phyloP scores from a whole-genome alignment of 1,284 basidiomycete species.

The Marasmius oreades region DNA sequence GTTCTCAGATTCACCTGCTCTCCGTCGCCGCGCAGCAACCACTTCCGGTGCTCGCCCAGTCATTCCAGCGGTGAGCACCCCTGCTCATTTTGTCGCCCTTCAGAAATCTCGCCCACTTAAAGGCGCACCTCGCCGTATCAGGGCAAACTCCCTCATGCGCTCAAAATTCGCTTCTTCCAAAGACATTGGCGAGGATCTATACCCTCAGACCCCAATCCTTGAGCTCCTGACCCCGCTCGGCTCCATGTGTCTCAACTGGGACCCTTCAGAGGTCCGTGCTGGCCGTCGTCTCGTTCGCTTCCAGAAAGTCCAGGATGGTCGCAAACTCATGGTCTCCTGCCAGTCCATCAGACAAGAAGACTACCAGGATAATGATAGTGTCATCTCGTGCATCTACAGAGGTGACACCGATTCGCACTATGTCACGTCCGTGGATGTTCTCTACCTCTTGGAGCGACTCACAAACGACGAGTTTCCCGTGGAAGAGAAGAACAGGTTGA shows the following conservation, averaged over 20 bases:
- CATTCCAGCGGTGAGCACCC: background rate
- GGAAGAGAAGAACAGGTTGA: conserved; percentile 95
- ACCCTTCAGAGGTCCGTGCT: conserved; percentile 48
- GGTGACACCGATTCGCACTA: conserved; percentile 77
- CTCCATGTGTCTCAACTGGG: conserved; percentile 52
- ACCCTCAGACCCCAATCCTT: conserved; percentile 50
- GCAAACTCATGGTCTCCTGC: conserved; percentile 61
- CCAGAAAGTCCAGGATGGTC: conserved; percentile 55
- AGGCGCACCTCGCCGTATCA: conserved; percentile 34
- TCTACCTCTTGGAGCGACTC: conserved; percentile 87
- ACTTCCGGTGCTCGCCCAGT: conserved; percentile 13
- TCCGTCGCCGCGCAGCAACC: conserved; percentile 28
- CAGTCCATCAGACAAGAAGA: conserved; percentile 58
- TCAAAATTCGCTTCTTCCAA: conserved; percentile 29
- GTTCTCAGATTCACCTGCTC: conserved; percentile 19
- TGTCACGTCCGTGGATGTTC: conserved; percentile 93
- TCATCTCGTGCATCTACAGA: conserved; percentile 89
- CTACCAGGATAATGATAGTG: conserved; percentile 53
- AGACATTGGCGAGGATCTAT: conserved; percentile 30
- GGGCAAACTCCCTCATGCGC: conserved; percentile 41
- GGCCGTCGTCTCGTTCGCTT: conserved; percentile 75
- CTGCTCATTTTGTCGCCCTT: conserved; percentile 16
- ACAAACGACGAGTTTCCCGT: conserved; percentile 84
- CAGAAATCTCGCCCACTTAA: conserved; percentile 10
- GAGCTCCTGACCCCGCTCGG: conserved; percentile 54